These are phyloP conservation scores for Solanum tarijense DNA, from an alignment of 257 asterid genomes.

Conservation along the genomic window DNA sequence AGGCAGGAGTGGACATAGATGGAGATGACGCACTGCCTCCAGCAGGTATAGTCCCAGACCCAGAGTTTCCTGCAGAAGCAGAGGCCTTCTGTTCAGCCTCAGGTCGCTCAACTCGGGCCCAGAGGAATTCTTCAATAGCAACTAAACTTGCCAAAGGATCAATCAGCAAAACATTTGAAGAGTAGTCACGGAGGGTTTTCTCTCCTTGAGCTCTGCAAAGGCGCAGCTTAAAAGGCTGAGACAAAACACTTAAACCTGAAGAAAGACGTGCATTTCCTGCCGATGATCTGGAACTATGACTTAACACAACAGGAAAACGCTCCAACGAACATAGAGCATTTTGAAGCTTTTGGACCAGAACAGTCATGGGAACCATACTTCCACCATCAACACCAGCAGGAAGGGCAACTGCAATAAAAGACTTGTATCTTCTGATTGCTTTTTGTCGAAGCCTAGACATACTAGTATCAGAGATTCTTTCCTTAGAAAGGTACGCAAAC, in stretches of 20 bases:
- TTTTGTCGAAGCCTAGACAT: conserved; percentile 64
- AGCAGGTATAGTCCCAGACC: conserved; percentile 39
- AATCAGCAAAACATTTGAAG: conserved; percentile 79
- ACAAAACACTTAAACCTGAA: conserved; percentile 79
- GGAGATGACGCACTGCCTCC: conserved; percentile 44
- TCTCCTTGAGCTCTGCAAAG: conserved; percentile 96
- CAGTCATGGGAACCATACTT: conserved; percentile 52
- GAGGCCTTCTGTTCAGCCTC: conserved; percentile 63
- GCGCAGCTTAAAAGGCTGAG: conserved; percentile 91
- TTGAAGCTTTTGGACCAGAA: conserved; percentile 86
- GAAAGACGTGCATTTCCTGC: conserved; percentile 77
- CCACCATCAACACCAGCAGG: conserved; percentile 36
- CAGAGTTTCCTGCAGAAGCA: conserved; percentile 47
- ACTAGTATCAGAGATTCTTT: conserved; percentile 51
- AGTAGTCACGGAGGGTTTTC: conserved; percentile 89
- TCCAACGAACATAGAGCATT: conserved; percentile 86
- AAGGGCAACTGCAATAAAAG: conserved; percentile 75
- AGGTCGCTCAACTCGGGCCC: conserved; percentile 80
- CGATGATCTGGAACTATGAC: conserved; percentile 74
- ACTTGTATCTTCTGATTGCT: conserved; percentile 70
- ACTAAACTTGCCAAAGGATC: conserved; percentile 95
- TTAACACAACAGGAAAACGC: conserved; percentile 88
- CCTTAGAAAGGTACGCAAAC: conserved; percentile 74
- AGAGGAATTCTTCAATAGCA: conserved; percentile 86
- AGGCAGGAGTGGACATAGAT: conserved; percentile 33